phyloP scores from a whole-genome alignment of 805 yeast genomes.

The Tetrapisispora phaffii region DNA sequence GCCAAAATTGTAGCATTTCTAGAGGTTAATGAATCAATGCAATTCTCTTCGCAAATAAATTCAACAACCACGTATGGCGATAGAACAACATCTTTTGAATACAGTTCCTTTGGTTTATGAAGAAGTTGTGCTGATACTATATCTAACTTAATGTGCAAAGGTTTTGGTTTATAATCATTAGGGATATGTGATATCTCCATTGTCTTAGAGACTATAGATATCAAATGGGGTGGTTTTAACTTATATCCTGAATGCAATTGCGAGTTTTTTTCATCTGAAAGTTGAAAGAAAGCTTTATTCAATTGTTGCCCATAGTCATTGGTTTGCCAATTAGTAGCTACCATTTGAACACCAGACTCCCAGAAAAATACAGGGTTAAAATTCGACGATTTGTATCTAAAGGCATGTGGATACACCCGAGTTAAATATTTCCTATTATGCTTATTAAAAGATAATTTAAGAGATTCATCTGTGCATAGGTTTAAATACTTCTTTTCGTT shows the following conservation, averaged over 20 bases:
- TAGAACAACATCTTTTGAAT: slow-evolving; percentile 8
- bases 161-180: slow-evolving; percentile 8
- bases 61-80: slow-evolving; percentile 22
- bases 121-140: slow-evolving; percentile 78
- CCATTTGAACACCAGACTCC: slow-evolving; percentile 86
- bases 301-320: slow-evolving; percentile 82
- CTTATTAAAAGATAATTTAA: slow-evolving; percentile 48
- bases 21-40: slow-evolving; percentile 14
- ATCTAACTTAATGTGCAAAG: slow-evolving; percentile 29
- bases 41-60: slow-evolving; percentile 13
- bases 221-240: slow-evolving; percentile 52
- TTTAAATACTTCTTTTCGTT: slow-evolving; percentile 60
- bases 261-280: slow-evolving; percentile 33
- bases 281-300: slow-evolving; percentile 71
- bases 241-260: slow-evolving; percentile 54
- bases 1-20: slow-evolving; percentile 16
- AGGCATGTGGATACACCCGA: slow-evolving; percentile 81
- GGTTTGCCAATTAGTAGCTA: slow-evolving; percentile 94
- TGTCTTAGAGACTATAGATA: slow-evolving; percentile 21
- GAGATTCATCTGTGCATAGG: slow-evolving; percentile 53
- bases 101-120: slow-evolving; percentile 41
- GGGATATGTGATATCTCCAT: slow-evolving; percentile 20
- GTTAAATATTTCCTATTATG: slow-evolving; percentile 69
- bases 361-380: slow-evolving; percentile 74
- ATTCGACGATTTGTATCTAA: slow-evolving; percentile 68